Evolutionary conservation across 2,329 filamentous ascomycete species (phyloP).

Genomic region (Hymenoscyphus scutula): DNA sequence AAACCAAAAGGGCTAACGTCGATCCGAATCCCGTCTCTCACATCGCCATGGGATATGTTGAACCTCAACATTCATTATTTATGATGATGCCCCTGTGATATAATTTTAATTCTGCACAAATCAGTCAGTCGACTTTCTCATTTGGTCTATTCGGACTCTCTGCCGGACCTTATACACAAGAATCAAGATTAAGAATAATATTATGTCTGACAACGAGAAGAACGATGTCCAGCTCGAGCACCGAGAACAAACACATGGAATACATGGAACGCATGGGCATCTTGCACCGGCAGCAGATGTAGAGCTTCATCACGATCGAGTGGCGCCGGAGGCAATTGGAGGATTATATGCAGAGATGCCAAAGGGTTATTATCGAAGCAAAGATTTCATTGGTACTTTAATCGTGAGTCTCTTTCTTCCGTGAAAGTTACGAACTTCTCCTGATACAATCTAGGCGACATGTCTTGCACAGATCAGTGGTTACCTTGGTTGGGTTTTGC

Average conservation of each 20-base stretch:
- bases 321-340: constrained; percentile 12
- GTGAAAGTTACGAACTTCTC: background rate
- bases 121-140: no score
- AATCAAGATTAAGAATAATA: background rate
- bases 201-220: constrained; percentile 7
- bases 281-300: constrained; percentile 6
- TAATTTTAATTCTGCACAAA: background rate
- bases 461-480: constrained; percentile 26
- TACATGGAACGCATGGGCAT: background rate
- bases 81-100: background rate
- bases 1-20: background rate
- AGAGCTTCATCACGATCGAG: constrained; percentile 8
- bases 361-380: constrained; percentile 20
- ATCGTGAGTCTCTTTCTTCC: constrained; percentile 12
- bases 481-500: constrained; percentile 29
- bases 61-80: background rate
- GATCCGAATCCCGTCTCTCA: background rate
- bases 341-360: constrained; percentile 16
- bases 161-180: background rate
- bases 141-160: background rate
- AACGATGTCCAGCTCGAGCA: constrained; percentile 13
- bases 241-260: constrained; percentile 6
- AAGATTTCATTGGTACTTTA: constrained; percentile 23
- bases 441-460: constrained; percentile 25
- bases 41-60: background rate